Evolutionary conservation across 768 basidiomycete species (phyloP), one percentile per base, ranked within the genome.

Genomic region (Boletus rex-veris): DNA sequence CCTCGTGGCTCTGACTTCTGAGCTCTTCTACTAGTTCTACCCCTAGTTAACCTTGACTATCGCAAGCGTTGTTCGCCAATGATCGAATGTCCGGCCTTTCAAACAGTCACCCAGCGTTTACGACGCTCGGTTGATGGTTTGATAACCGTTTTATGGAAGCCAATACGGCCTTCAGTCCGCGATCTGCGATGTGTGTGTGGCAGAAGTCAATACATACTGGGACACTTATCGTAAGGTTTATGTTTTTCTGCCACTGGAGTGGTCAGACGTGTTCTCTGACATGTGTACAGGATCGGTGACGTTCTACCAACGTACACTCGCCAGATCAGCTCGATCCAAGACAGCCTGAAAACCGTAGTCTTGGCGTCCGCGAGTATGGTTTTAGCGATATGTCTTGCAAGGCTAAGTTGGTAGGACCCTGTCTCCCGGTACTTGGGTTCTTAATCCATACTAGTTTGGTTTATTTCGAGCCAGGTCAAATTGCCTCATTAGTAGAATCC

Each of bases 101-200:
- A 38, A 45, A 38, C 14, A 10, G 8, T 14, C 16, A 11, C 8
- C 35, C 18, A 44, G 50, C 51, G 48, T 56, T 26, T 52, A 47
- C 16, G 35, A 5, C 6, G n/a, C 37, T 21, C 59, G 58, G 58
- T 1, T 1, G 21, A 33, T 55, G 64, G 61, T 9, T 45, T 45
- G 46, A 7, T 58, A 1, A 40, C 64, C 63, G 54, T 3, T 58
- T 42, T 21, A 44, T 26, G 42, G 45, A 39, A 31, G 33, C 38
- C 24, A 36, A 48, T 28, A 26, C 2, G 12, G 2, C 2, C 26
- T 31, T 30, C 21, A 44, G 15, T 15, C 30, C 35, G 19, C 15
- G 38, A 48, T 50, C 36, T 41, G 7, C 12, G 46, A 56, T 47
- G 37, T 31, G 19, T 21, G 38, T 21, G 41, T 33, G 58, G 44